A percentile compares a stretch with the other conserved stretches of the same genome.
phyloP scores from a whole-genome alignment of 2,329 filamentous ascomycete genomes.

The Macroventuria anomochaeta region DNA sequence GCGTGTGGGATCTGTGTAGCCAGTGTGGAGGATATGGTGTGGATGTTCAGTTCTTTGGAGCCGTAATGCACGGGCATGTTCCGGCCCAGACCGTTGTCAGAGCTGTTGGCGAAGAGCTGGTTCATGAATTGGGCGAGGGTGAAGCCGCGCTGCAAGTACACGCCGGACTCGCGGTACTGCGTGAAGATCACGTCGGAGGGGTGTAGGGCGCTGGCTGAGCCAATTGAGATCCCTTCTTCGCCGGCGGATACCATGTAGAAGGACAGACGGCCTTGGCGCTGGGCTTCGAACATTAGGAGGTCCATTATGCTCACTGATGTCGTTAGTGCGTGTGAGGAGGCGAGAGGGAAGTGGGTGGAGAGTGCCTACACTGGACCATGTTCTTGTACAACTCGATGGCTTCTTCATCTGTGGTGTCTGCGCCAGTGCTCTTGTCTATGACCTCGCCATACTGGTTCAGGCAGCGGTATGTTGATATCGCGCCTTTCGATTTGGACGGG shows the following conservation, averaged over 20 bases:
- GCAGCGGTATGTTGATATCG: slow-evolving; percentile 89
- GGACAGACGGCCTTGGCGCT: slow-evolving; percentile 88
- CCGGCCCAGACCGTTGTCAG: slow-evolving; percentile 79
- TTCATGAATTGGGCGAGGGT: slow-evolving; percentile 90
- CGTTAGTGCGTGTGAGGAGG: not conserved
- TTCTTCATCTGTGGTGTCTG: slow-evolving; percentile 69
- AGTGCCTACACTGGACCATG: slow-evolving; percentile 62
- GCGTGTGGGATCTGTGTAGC: slow-evolving; percentile 92
- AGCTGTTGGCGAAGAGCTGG: slow-evolving; percentile 86
- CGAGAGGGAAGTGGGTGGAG: not conserved
- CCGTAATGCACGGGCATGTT: slow-evolving; percentile 99
- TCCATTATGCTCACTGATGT: slow-evolving; percentile 82
- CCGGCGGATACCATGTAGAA: slow-evolving; percentile 98
- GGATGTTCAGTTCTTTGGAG: slow-evolving; percentile 81
- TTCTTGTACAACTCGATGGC: slow-evolving; percentile 66
- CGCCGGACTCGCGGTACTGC: slow-evolving; percentile 92
- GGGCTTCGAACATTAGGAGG: slow-evolving; percentile 96
- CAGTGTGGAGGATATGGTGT: slow-evolving; percentile 84
- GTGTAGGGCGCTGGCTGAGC: slow-evolving; percentile 82
- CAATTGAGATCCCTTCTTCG: slow-evolving; percentile 92
- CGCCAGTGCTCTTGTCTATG: slow-evolving; percentile 74
- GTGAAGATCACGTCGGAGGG: slow-evolving; percentile 89
- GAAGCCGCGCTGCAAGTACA: slow-evolving; percentile 89
- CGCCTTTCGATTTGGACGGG: slow-evolving; percentile 69
- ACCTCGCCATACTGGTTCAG: slow-evolving; percentile 87